A percentile compares a stretch with the other conserved stretches of the same genome.
Evolutionary conservation across 225 moss, liverwort and hornwort genomes (phyloP).

Genomic region (Physcomitrium patens): DNA sequence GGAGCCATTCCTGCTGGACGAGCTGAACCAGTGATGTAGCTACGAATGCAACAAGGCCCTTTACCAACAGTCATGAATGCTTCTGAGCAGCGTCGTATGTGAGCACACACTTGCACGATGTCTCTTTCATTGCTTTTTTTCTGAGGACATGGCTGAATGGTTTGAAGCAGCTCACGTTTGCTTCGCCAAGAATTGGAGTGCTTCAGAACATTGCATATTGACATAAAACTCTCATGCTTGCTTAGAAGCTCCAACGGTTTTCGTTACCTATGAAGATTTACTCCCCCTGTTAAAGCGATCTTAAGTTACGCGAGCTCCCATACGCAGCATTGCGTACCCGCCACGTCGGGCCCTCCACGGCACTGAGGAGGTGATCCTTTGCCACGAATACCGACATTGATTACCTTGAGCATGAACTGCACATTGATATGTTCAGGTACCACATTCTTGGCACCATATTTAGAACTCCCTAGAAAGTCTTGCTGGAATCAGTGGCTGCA

Average conservation of each 20-base stretch:
- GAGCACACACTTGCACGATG: neutral
- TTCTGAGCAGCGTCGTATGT: no score
- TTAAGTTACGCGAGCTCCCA: neutral
- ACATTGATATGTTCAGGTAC: neutral
- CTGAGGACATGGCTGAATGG: neutral
- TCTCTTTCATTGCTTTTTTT: constrained; percentile 7
- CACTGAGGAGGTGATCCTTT: constrained; percentile 1
- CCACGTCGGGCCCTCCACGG: neutral
- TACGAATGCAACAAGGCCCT: neutral
- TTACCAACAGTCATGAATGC: neutral
- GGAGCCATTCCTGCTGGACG: neutral
- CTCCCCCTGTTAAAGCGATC: neutral
- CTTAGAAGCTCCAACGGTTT: neutral
- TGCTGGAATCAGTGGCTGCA: constrained; percentile 26
- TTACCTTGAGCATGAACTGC: neutral
- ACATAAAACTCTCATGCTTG: constrained; percentile 6
- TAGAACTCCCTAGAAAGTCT: constrained; percentile 6
- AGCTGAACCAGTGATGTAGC: constrained; percentile 19
- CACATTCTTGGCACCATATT: constrained; percentile 8
- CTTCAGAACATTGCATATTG: neutral
- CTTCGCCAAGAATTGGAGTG: constrained; percentile 21
- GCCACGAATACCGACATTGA: neutral
- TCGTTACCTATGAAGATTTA: neutral
- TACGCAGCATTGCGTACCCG: neutral
- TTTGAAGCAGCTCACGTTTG: constrained; percentile 14